These are phyloP conservation scores for Przewalskia tangutica DNA, from an alignment of 257 asterid genomes.

Conservation along the genomic window DNA sequence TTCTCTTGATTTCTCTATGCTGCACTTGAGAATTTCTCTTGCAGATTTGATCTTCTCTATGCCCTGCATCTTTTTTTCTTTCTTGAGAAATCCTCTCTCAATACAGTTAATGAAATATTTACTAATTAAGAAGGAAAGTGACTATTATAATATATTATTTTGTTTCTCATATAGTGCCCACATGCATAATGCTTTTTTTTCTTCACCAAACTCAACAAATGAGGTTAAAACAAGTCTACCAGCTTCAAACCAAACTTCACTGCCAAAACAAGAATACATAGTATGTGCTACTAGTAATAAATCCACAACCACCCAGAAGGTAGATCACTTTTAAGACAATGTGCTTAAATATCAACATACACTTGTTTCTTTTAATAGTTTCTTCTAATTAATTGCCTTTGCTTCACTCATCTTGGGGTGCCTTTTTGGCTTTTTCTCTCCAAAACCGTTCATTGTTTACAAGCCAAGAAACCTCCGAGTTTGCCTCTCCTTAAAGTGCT, in stretches of 20 bases:
- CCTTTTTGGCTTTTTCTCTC: not conserved
- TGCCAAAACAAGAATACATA: slow-evolving; percentile 33
- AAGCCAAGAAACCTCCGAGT: not conserved
- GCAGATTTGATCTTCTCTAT: slow-evolving; percentile 36
- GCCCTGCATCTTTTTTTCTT: not conserved
- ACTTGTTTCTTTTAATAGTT: slow-evolving; percentile 1
- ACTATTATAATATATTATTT: not conserved
- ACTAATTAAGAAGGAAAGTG: not conserved
- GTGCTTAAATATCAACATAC: slow-evolving; percentile 7
- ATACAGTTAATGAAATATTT: not conserved
- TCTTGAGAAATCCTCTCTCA: not conserved
- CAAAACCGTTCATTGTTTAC: not conserved
- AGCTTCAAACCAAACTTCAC: slow-evolving; percentile 67
- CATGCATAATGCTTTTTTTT: not conserved
- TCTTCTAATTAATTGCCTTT: not conserved
- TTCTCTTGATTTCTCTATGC: slow-evolving; percentile 49
- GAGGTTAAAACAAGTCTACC: slow-evolving; percentile 27
- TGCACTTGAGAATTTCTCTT: slow-evolving; percentile 37
- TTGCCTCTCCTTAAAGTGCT: not conserved
- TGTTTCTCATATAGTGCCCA: not conserved
- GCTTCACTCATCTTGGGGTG: not conserved
- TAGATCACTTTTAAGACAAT: slow-evolving; percentile 11
- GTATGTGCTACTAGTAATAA: not conserved
- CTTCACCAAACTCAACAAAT: slow-evolving; percentile 47
- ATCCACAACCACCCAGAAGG: slow-evolving; percentile 25